A percentile compares a stretch with the other conserved stretches of the same genome.
phyloP scores from a whole-genome alignment of 768 basidiomycete species.

The Coprinopsis cinerea region DNA sequence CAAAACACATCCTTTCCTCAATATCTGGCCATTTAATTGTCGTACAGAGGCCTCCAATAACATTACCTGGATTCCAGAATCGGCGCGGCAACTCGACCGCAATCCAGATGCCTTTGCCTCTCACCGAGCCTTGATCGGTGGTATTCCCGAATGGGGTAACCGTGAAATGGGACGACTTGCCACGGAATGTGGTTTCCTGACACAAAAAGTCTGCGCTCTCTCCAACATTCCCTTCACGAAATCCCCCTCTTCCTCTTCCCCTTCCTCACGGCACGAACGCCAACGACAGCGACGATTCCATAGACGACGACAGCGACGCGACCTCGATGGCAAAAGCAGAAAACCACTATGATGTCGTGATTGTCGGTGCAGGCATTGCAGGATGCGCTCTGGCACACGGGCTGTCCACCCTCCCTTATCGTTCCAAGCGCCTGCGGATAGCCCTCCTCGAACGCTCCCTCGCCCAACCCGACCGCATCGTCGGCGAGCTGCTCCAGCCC shows the following conservation, averaged over 20 bases:
- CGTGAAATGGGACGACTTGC: slow-evolving; percentile 5
- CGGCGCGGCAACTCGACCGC: slow-evolving; percentile 8
- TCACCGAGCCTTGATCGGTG: slow-evolving; percentile 1
- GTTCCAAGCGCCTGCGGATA: slow-evolving; percentile 60
- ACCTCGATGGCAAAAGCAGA: slow-evolving; percentile 6
- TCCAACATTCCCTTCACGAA: background rate
- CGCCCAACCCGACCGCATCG: slow-evolving; percentile 91
- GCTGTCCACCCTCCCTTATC: slow-evolving; percentile 51
- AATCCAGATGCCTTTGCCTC: slow-evolving; percentile 3
- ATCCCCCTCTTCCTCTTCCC: background rate
- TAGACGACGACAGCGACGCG: background rate
- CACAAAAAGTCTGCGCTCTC: background rate
- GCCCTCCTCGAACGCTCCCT: slow-evolving; percentile 89
- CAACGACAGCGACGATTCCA: background rate
- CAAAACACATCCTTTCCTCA: too few relatives aligned
- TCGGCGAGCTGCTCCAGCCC: slow-evolving; percentile 94
- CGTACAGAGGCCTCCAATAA: too few relatives aligned
- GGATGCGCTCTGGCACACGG: slow-evolving; percentile 85
- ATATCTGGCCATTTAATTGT: too few relatives aligned
- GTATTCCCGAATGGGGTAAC: slow-evolving; percentile 3
- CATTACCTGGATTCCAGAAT: slow-evolving; percentile 6
- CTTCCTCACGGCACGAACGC: background rate
- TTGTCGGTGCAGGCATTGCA: slow-evolving; percentile 90
- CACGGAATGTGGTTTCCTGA: background rate
- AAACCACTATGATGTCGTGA: slow-evolving; percentile 63